Evolutionary conservation across 139 green algal species (phyloP).

Genomic region (Auxenochlorella protothecoides): DNA sequence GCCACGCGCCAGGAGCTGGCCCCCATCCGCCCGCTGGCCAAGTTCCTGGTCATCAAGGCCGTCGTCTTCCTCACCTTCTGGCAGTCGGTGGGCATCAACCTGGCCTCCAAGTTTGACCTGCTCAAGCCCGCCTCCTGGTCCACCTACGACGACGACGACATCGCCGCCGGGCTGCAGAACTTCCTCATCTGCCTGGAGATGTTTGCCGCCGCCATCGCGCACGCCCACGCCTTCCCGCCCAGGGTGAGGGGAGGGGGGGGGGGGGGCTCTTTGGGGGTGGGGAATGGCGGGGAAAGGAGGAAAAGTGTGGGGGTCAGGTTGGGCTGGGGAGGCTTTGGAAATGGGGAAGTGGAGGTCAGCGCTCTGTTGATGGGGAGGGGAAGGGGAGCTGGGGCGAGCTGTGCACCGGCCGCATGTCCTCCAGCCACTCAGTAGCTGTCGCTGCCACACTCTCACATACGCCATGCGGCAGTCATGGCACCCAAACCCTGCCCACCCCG

Average conservation of each 20-base stretch:
- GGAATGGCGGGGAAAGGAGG: no score
- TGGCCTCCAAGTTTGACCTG: constrained; percentile 27
- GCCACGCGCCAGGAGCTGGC: constrained; percentile 72
- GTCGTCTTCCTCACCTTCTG: constrained; percentile 95
- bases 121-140: constrained; percentile 37
- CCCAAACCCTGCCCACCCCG: background rate
- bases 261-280: background rate
- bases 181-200: constrained; percentile 97
- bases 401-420: no score
- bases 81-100: constrained; percentile 54
- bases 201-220: constrained; percentile 82
- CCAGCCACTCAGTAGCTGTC: background rate
- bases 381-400: no score
- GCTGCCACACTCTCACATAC: background rate
- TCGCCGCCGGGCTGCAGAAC: constrained; percentile 64
- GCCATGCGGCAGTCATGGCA: background rate
- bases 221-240: constrained; percentile 86
- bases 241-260: constrained; percentile 8
- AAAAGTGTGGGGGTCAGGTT: no score
- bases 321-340: no score
- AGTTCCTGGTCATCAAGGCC: constrained; percentile 92
- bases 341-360: no score
- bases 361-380: no score
- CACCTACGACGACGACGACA: constrained; percentile 56
- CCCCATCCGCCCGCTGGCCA: constrained; percentile 81